Base-by-base conservation (phyloP, 2,329 filamentous ascomycete genomes). In the Nothophaeocryptopus gaeumannii region DNA sequence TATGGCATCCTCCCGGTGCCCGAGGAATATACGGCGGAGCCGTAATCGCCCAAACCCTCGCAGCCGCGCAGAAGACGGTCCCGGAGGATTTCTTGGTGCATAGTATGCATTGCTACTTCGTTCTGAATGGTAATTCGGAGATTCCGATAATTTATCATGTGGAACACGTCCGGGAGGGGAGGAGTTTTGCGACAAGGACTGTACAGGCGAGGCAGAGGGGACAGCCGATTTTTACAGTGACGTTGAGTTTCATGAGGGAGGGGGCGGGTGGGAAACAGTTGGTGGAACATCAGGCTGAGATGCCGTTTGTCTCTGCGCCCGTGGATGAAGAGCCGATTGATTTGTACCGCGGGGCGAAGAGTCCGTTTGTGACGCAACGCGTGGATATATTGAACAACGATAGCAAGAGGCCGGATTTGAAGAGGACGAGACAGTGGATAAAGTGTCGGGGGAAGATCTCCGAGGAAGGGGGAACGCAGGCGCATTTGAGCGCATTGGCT, bases 71-170 rank as follows among this genome's bases (percentile, higher is more conserved):
- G 70, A 82, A 84, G 65, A 99, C 93, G 8, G 88, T 99, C 2
- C 85, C 86, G 0, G 69, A 76, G 20, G 78, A 88, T 67, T 96
- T 96, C 71, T 81, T 84, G 52, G 83, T 93, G 42, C 93, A 99
- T 76, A 92, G 86, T 66, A 96, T 95, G 87, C 93, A 99, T 79
- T 97, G 93, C 80, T 99, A 97, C 76, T 99, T 99, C 70, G 84
- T 99, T 31, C 83, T 97, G 2, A 91, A 92, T 4, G 93, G 93
- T 26, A 88, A 92, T 65, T 79, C 83, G 10, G 82, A 86, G 53
- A 85, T 93, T 13, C 92, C 93, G 30, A 87, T 97, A 58, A 79
- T 96, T 55, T 97, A 96, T 74, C 89, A 96, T 67, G 93, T 99
- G 39, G 93, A 97, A 74, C 82, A 88, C 45, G 89, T 99, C 40